A percentile compares a stretch with the other conserved stretches of the same genome.
phyloP scores from a whole-genome alignment of 2,329 filamentous ascomycete species.

The Ophiostoma quercus region DNA sequence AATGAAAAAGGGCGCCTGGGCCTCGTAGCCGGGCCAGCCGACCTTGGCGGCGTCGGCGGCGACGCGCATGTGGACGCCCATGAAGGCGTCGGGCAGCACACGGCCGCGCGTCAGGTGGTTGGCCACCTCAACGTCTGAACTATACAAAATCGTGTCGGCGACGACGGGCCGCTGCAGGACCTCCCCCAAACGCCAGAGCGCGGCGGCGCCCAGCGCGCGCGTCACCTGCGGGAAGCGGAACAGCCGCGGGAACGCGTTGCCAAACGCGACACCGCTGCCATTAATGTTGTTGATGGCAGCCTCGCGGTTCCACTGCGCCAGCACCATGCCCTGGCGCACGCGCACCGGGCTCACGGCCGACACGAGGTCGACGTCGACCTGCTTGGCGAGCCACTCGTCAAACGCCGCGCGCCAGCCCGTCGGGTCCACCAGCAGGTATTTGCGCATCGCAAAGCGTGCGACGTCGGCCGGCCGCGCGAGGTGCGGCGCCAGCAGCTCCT shows the following conservation, averaged over 20 bases:
- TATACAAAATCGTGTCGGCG: not conserved
- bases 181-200: not conserved
- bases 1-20: conserved; percentile 38
- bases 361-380: conserved; percentile 16
- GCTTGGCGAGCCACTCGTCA: conserved; percentile 25
- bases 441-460: not conserved
- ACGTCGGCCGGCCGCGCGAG: conserved; percentile 3
- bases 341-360: conserved; percentile 22
- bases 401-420: conserved; percentile 28
- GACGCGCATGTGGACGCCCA: conserved; percentile 38
- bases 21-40: conserved; percentile 36
- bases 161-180: conserved; percentile 5
- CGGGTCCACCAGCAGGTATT: conserved; percentile 27
- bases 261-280: conserved; percentile 24
- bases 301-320: conserved; percentile 23
- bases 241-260: conserved; percentile 26
- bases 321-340: conserved; percentile 20
- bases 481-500: not conserved
- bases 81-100: conserved; percentile 30
- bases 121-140: not conserved
- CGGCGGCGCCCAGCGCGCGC: not conserved
- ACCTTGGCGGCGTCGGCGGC: conserved; percentile 34
- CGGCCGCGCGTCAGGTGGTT: not conserved
- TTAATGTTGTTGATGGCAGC: not conserved
- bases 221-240: conserved; percentile 22